These are phyloP conservation scores for Penicillium subrubescens DNA, from an alignment of 495 filamentous ascomycete genomes.

Conservation along the genomic window DNA sequence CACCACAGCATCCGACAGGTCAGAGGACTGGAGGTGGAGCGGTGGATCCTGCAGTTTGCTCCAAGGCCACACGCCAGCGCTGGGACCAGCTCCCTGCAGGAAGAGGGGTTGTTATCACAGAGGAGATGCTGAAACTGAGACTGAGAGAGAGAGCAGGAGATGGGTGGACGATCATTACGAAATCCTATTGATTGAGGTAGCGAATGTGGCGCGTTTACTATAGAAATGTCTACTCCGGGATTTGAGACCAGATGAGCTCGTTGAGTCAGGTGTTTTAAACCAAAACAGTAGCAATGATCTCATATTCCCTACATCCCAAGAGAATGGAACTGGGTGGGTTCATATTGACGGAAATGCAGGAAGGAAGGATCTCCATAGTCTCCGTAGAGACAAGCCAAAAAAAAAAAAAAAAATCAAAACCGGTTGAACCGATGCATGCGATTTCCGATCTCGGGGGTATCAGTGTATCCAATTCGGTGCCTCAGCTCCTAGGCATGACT, in stretches of 20 bases:
- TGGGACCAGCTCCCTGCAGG: conserved; percentile 1
- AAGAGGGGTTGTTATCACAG: conserved; percentile 2
- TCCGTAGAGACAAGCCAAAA: neutral
- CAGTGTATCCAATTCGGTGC: conserved; percentile 11
- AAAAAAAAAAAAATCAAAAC: neutral
- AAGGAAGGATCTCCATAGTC: neutral
- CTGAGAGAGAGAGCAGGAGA: neutral
- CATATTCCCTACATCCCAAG: neutral
- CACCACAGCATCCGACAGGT: conserved; percentile 4
- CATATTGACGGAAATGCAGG: neutral
- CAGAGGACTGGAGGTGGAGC: conserved; percentile 24
- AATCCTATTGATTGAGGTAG: neutral
- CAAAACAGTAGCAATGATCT: neutral
- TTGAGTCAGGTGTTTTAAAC: neutral
- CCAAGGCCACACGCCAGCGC: conserved; percentile 5
- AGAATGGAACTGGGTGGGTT: neutral
- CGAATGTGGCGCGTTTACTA: neutral
- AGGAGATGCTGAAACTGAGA: neutral
- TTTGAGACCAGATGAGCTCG: neutral
- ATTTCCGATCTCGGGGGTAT: neutral
- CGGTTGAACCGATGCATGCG: neutral
- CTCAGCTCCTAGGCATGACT: conserved; percentile 13
- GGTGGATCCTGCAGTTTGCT: conserved; percentile 38
- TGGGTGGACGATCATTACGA: neutral
- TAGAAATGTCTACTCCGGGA: neutral